Evolutionary conservation across 345 rosid species (phyloP), one percentile per base, ranked within the genome.

Genomic region (Brassica juncea): DNA sequence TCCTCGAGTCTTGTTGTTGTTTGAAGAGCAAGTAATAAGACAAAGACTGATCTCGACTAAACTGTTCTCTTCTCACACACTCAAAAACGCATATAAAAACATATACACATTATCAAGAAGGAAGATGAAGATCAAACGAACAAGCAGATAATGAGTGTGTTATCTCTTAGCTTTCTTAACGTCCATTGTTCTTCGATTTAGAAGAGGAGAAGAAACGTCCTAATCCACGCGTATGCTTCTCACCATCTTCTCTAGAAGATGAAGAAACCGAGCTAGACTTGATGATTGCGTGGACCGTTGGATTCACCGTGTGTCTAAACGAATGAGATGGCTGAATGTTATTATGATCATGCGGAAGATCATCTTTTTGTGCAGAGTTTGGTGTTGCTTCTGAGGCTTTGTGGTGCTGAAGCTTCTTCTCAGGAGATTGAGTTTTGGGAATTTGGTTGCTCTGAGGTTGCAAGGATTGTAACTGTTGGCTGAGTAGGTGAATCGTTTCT

Each of bases 401-500:
- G 35, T 73, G 71, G 2, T 4, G 66, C 39, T 73, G 76, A 69
- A 63, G 44, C 72, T 70, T 80, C 75, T 77, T 72, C 73, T 81
- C 80, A 75, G 49, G 65, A 23, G 77, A 62, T 2, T 44, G 85
- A 76, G 81, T 52, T 35, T 65, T 81, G 28, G 32, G 10, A 28
- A 47, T 59, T 21, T 74, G 70, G 59, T 69, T 80, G 47, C 12
- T 66, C 15, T 75, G 77, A 44, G 77, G 89, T 9, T 78, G 84
- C 62, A 91, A 71, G 5, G 89, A 82, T 67, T 88, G 85, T 79
- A 92, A 78, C 70, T 92, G 92, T 84, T 78, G 89, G 73, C 92
- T 89, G 0, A 92, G 89, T 79, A 92, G 83, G 76, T 78, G 83
- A 63, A 92, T 89, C 6, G 92, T 91, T 73, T 91, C 92, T 61